Evolutionary conservation across 768 basidiomycete species (phyloP).

Genomic region (Daedaleopsis nitida): DNA sequence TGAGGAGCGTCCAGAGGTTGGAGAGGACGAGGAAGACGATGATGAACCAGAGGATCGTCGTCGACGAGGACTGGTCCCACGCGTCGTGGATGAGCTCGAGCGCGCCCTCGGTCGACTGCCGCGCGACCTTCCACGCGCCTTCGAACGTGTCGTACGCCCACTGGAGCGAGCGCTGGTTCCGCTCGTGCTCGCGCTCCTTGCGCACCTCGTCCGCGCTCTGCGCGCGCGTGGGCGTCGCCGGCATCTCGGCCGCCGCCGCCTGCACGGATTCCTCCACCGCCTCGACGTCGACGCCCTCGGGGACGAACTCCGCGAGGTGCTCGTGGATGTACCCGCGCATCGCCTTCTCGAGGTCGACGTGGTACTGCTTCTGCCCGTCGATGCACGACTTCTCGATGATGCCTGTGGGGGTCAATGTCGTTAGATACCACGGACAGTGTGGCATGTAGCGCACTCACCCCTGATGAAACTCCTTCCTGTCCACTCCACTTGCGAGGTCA

Average conservation of each 20-base stretch:
- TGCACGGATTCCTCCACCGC: constrained; percentile 51
- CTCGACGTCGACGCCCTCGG: constrained; percentile 71
- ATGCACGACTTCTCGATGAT: constrained; percentile 92
- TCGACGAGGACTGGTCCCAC: constrained; percentile 76
- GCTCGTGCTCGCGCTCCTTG: constrained; percentile 67
- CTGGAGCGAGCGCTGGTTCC: constrained; percentile 72
- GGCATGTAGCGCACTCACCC: constrained; percentile 46
- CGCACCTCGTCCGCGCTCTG: constrained; percentile 38
- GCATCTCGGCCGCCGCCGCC: constrained; percentile 28
- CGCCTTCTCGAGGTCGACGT: constrained; percentile 76
- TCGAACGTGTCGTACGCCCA: constrained; percentile 90
- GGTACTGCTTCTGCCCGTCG: constrained; percentile 90
- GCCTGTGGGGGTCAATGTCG: constrained; percentile 47
- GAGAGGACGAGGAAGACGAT: constrained; percentile 74
- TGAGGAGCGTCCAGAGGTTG: constrained; percentile 70
- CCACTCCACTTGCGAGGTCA: constrained; percentile 95
- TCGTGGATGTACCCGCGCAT: constrained; percentile 90
- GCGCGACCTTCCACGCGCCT: constrained; percentile 72
- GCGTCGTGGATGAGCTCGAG: constrained; percentile 78
- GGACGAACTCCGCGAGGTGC: constrained; percentile 88
- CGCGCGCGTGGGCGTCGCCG: constrained; percentile 11
- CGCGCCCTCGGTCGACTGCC: constrained; percentile 68
- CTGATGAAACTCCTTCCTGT: constrained; percentile 96
- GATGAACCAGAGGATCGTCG: constrained; percentile 71
- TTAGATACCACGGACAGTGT: not conserved